Percentiles rank a stretch among this genome's conserved stretches.
Evolutionary conservation across 805 yeast genomes (phyloP).

Genomic region (Teunomyces tritomae): DNA sequence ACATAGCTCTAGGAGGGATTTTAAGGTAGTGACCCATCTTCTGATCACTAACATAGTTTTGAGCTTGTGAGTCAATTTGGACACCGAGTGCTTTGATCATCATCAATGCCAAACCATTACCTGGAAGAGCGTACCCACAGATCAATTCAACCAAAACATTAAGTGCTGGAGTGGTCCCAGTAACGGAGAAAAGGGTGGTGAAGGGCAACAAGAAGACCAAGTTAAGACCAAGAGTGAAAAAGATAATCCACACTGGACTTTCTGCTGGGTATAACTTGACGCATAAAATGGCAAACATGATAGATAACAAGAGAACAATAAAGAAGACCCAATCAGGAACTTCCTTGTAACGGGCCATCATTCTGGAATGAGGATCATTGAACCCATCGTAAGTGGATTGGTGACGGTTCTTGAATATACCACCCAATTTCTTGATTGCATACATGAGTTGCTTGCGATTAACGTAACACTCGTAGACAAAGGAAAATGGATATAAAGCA

Average conservation of each 20-base stretch:
- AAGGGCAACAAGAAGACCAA: constrained; percentile 21
- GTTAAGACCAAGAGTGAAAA: constrained; percentile 19
- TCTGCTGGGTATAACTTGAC: constrained; percentile 9
- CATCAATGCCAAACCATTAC: constrained; percentile 22
- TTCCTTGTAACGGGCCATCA: constrained; percentile 33
- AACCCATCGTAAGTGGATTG: constrained; percentile 12
- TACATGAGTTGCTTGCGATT: constrained; percentile 3
- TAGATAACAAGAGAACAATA: constrained; percentile 22
- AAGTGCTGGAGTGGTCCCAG: constrained; percentile 13
- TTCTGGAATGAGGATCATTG: constrained; percentile 27
- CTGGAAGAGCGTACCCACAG: constrained; percentile 26
- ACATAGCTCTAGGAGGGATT: constrained; percentile 21
- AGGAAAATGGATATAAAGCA: constrained; percentile 25
- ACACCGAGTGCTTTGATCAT: constrained; percentile 22
- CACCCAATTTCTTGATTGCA: constrained; percentile 2
- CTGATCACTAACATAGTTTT: constrained; percentile 33
- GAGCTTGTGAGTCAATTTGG: constrained; percentile 29
- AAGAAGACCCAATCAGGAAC: constrained; percentile 36
- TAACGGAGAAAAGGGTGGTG: constrained; percentile 13
- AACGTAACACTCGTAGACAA: constrained; percentile 7
- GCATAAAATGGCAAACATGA: constrained; percentile 18
- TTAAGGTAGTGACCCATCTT: constrained; percentile 27
- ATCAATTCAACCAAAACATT: constrained; percentile 19
- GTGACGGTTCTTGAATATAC: background rate
- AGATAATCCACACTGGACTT: constrained; percentile 23